These are phyloP conservation scores for Starmerella apis DNA, from an alignment of 805 yeast genomes.

Conservation along the genomic window DNA sequence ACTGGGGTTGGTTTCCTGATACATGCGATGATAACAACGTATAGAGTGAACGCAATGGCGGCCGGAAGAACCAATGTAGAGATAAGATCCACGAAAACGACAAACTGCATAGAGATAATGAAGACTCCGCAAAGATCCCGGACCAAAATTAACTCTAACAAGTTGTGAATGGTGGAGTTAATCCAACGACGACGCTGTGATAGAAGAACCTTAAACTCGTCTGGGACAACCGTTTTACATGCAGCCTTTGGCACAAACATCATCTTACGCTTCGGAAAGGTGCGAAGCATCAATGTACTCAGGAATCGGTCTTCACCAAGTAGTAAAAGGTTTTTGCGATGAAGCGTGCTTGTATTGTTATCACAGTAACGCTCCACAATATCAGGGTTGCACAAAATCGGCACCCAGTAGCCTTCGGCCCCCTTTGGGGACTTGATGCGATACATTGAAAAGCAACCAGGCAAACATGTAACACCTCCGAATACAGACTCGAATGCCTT, in stretches of 20 bases:
- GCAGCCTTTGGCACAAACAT: constrained; percentile 82
- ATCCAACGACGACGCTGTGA: constrained; percentile 97
- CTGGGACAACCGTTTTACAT: constrained; percentile 87
- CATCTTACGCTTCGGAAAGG: constrained; percentile 83
- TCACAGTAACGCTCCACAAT: constrained; percentile 86
- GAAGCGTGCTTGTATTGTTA: constrained; percentile 72
- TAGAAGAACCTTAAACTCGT: constrained; percentile 60
- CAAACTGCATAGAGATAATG: constrained; percentile 91
- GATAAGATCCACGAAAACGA: constrained; percentile 67
- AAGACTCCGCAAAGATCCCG: constrained; percentile 88
- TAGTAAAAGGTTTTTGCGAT: constrained; percentile 70
- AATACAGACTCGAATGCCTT: constrained; percentile 92
- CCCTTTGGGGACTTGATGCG: constrained; percentile 86
- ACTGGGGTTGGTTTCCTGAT: constrained; percentile 66
- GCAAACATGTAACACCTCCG: constrained; percentile 90
- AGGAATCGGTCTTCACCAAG: constrained; percentile 87
- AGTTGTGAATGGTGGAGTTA: constrained; percentile 85
- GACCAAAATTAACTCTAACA: constrained; percentile 75
- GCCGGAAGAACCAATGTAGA: constrained; percentile 86
- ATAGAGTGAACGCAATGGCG: constrained; percentile 72
- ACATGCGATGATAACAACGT: constrained; percentile 63
- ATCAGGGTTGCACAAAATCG: constrained; percentile 84
- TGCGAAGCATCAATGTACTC: constrained; percentile 72
- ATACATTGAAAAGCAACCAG: constrained; percentile 91
- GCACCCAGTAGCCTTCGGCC: constrained; percentile 75